phyloP scores from a whole-genome alignment of 2,329 filamentous ascomycete species.

The Aspergillus proliferans region DNA sequence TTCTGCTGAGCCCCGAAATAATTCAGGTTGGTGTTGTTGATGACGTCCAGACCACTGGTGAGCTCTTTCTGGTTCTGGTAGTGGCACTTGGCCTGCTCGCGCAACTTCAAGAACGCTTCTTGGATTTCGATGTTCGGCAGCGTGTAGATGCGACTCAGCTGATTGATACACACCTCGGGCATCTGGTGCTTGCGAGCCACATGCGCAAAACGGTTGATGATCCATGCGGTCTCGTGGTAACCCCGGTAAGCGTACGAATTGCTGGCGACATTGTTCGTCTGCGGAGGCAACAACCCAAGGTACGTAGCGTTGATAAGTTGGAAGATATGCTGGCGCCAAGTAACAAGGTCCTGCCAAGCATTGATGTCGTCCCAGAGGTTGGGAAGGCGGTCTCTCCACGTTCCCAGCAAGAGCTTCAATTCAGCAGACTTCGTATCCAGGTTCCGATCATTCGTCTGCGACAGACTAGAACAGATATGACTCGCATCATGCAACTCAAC shows the following conservation, averaged over 20 bases:
- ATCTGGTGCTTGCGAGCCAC: constrained; percentile 95
- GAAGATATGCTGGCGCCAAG: constrained; percentile 98
- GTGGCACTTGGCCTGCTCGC: constrained; percentile 98
- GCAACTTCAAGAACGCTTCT: constrained; percentile 92
- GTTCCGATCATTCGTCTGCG: constrained; percentile 75
- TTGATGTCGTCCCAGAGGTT: constrained; percentile 99
- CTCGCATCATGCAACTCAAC: constrained; percentile 97
- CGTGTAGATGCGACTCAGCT: constrained; percentile 96
- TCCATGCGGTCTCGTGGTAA: constrained; percentile 99
- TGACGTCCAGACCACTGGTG: constrained; percentile 88
- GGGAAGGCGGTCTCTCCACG: constrained; percentile 90
- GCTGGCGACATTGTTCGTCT: constrained; percentile 74
- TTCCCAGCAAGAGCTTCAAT: constrained; percentile 84
- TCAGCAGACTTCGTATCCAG: constrained; percentile 93
- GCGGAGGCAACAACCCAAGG: constrained; percentile 71
- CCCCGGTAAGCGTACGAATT: constrained; percentile 95
- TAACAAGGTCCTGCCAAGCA: constrained; percentile 98
- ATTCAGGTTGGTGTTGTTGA: constrained; percentile 98
- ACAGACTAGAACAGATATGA: constrained; percentile 87
- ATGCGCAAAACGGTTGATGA: constrained; percentile 97
- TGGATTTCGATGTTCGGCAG: constrained; percentile 99
- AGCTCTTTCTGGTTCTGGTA: constrained; percentile 94
- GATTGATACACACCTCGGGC: constrained; percentile 93
- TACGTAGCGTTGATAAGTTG: constrained; percentile 94
- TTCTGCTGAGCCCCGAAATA: constrained; percentile 97